Evolutionary conservation across 2,329 filamentous ascomycete genomes (phyloP).

Genomic region (Knoxdaviesia capensis): DNA sequence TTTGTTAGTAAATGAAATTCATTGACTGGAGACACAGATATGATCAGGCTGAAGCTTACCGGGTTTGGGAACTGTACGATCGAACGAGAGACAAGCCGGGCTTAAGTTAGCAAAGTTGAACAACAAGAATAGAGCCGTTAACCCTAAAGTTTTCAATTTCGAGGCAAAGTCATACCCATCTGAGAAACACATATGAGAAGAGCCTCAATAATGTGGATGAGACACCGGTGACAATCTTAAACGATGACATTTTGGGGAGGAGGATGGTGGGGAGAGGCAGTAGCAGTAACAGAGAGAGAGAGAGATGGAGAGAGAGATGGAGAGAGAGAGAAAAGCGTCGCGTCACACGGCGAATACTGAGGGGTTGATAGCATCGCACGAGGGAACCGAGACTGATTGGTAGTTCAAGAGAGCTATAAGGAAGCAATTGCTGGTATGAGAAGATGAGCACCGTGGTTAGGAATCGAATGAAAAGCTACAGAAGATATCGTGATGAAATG

Average conservation of each 20-base stretch:
- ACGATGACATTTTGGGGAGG: conserved; percentile 2
- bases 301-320: not conserved
- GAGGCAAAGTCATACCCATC: conserved; percentile 27
- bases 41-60: too few species aligned
- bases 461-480: not conserved
- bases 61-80: too few species aligned
- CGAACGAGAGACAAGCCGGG: too few species aligned
- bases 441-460: not conserved
- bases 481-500: not conserved
- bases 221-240: conserved; percentile 12
- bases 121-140: too few species aligned
- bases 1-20: too few species aligned
- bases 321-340: not conserved
- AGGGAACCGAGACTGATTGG: too few species aligned
- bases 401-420: not conserved
- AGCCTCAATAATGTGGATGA: conserved; percentile 18
- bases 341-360: too few species aligned
- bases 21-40: too few species aligned
- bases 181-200: conserved; percentile 34
- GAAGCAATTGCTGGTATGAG: not conserved
- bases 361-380: too few species aligned
- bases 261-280: too few species aligned
- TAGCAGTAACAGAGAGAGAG: too few species aligned
- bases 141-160: conserved; percentile 6
- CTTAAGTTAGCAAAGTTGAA: too few species aligned